Conservation (phyloP, 495 filamentous ascomycete species). For the Lasiosphaeria hispida region DNA sequence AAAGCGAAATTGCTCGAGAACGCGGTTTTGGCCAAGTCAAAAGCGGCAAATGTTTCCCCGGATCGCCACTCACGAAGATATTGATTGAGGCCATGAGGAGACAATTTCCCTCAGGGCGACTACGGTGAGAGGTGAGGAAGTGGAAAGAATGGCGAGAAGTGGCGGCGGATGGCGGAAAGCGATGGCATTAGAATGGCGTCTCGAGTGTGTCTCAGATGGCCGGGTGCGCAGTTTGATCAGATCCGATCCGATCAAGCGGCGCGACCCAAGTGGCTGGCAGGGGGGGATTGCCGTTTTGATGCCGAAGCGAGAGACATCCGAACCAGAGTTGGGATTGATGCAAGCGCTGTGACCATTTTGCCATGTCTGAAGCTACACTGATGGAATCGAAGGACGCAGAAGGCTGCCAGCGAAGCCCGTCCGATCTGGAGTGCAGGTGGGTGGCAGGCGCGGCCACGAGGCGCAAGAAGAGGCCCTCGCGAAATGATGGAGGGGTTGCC, state of each 20-base stretch:
- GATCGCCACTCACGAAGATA: no score
- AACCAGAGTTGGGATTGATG: conserved; percentile 14
- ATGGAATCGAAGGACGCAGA: no score
- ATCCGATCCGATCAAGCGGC: conserved; percentile 26
- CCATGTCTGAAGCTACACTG: background rate
- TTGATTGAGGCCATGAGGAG: background rate
- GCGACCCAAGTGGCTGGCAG: conserved; percentile 27
- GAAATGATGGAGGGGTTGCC: conserved; percentile 9
- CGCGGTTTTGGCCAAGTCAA: no score
- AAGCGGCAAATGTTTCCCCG: no score
- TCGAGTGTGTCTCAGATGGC: conserved; percentile 30
- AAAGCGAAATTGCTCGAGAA: no score
- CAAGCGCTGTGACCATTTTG: background rate
- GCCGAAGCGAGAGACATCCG: conserved; percentile 30
- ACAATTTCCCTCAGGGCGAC: background rate
- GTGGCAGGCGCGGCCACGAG: background rate
- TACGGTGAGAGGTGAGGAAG: no score
- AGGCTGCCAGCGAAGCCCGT: no score
- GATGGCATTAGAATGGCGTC: conserved; percentile 17
- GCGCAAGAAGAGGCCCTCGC: background rate
- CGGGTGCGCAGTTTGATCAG: conserved; percentile 26
- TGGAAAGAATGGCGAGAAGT: background rate
- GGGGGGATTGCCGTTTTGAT: conserved; percentile 20
- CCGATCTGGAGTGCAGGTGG: no score
- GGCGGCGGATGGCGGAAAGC: background rate